These are phyloP conservation scores for Domatiomyces globalis DNA, from an alignment of 2,329 filamentous ascomycete species.

Conservation along the genomic window DNA sequence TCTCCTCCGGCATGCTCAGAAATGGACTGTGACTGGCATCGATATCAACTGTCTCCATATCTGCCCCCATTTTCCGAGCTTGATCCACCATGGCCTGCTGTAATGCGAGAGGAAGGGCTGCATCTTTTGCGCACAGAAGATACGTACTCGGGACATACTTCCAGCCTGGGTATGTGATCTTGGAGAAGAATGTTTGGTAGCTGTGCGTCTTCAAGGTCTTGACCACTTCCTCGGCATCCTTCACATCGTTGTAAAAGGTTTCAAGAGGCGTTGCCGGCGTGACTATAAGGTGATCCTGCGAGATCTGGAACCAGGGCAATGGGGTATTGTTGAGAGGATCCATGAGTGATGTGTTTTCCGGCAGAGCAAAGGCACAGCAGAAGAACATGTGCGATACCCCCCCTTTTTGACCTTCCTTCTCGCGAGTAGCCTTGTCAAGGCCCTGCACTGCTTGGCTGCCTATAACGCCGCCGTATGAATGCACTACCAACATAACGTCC, in stretches of 20 bases:
- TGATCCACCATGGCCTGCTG: conserved; percentile 27
- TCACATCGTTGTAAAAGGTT: conserved; percentile 27
- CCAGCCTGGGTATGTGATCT: conserved; percentile 25
- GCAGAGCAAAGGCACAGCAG: conserved; percentile 25
- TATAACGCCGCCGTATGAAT: conserved; percentile 26
- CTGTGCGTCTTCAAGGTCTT: conserved; percentile 20
- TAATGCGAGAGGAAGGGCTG: conserved; percentile 23
- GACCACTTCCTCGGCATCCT: conserved; percentile 15
- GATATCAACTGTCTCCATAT: conserved; percentile 22
- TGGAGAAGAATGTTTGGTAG: conserved; percentile 19
- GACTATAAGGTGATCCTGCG: conserved; percentile 6
- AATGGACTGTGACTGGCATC: conserved; percentile 30
- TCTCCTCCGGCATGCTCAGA: conserved; percentile 24
- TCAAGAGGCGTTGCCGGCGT: conserved; percentile 6
- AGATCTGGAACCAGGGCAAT: conserved; percentile 11
- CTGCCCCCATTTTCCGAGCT: conserved; percentile 19
- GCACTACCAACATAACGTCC: conserved; percentile 21
- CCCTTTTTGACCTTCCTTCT: conserved; percentile 18
- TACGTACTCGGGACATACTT: conserved; percentile 29
- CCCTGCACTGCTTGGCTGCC: conserved; percentile 21
- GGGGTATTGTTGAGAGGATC: conserved; percentile 2
- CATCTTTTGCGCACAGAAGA: conserved; percentile 28
- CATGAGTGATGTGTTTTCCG: conserved; percentile 16
- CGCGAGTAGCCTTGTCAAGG: conserved; percentile 16
- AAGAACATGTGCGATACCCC: conserved; percentile 22